Base-by-base conservation (phyloP, 2,329 filamentous ascomycete species). In the Aureobasidium sp. region DNA sequence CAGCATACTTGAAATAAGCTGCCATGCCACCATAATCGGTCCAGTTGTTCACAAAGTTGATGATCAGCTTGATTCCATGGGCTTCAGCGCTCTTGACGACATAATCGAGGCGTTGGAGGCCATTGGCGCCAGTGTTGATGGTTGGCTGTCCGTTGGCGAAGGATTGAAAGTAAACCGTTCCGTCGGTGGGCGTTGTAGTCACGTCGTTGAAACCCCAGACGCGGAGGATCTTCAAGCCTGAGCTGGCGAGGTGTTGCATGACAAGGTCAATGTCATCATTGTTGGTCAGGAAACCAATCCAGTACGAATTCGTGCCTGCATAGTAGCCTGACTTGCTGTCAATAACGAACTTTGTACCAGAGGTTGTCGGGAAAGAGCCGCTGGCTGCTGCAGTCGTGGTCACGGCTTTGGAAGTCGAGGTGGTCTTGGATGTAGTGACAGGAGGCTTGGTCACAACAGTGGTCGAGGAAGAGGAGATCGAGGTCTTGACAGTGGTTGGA, bases 41-140 rank as follows among this genome's bases (percentile, higher is more conserved):
- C 85, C 86, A 89, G 74, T 88, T 84, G 74, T 89, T 89, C 61
- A 88, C 83, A 47, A 87, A 84, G 66, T 84, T 82, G 69, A 86
- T 81, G 64, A 88, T 85, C 5, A 88, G 75, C 70, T 86, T 86
- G 66, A 88, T 77, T 4, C 81, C 82, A 60, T 82, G 77, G 61
- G 77, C 76, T 70, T 86, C 84, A 5, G 85, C 85, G 0, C 81
- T 76, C 42, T 78, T 70, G 59, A 89, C 84, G 1, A 88, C 84
- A 59, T 83, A 83, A 68, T 89, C 86, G 2, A 89, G 80, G 15
- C 84, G 80, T 70, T 86, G 79, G 9, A 88, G 80, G 17, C 86
- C 85, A 69, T 87, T 76, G 39, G 79, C 67, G 2, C 84, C 85
- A 0, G 80, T 85, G 73, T 88, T 87, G 74, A 88, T 87, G 22